Evolutionary conservation across 2,329 filamentous ascomycete species (phyloP).

Genomic region (Penicillium sp.): DNA sequence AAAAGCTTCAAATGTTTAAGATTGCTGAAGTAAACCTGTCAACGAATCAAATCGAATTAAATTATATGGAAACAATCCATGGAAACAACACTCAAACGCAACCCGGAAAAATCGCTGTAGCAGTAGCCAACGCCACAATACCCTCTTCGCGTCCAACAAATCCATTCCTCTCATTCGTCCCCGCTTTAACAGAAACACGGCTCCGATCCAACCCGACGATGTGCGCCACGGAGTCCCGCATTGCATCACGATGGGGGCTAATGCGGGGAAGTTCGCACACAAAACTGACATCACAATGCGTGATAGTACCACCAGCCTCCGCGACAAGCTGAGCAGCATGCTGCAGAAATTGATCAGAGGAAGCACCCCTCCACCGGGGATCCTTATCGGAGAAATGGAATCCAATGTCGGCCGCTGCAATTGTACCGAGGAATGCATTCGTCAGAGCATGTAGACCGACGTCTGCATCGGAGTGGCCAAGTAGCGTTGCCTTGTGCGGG

Average conservation of each 20-base stretch:
- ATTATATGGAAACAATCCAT: no score
- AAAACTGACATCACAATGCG: conserved; percentile 10
- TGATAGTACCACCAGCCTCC: conserved; percentile 5
- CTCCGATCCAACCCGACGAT: conserved; percentile 4
- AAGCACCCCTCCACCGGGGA: conserved; percentile 6
- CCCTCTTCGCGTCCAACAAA: conserved; percentile 11
- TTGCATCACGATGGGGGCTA: conserved; percentile 6
- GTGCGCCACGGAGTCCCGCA: conserved; percentile 1
- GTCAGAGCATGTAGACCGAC: conserved; percentile 9
- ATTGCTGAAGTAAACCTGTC: no score
- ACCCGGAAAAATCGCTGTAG: conserved; percentile 2
- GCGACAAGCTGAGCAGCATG: conserved; percentile 8
- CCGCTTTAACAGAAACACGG: conserved; percentile 8
- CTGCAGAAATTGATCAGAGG: conserved; percentile 5
- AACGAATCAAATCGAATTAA: no score
- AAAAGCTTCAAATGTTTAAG: no score
- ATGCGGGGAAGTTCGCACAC: conserved; percentile 6
- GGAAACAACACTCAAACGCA: neutral
- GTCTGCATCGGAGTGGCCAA: conserved; percentile 8
- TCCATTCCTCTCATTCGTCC: conserved; percentile 10
- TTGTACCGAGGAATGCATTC: conserved; percentile 9
- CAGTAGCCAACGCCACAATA: conserved; percentile 9
- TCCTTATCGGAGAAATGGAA: conserved; percentile 7
- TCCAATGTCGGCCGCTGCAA: conserved; percentile 6
- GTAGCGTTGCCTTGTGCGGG: conserved; percentile 3